phyloP scores from a whole-genome alignment of 768 basidiomycete genomes.

The Suillus discolor region DNA sequence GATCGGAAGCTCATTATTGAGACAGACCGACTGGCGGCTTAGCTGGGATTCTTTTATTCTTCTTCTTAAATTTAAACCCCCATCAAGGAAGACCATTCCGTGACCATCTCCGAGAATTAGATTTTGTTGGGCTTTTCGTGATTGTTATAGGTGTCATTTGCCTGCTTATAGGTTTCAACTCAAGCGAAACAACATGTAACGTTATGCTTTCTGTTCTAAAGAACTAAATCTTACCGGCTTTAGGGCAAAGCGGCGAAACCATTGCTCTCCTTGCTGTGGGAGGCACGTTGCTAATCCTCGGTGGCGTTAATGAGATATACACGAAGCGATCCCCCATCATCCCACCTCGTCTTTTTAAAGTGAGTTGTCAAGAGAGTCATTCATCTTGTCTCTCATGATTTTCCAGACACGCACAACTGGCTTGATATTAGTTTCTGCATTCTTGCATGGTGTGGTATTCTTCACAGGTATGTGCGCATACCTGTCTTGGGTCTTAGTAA shows the following conservation, averaged over 20 bases:
- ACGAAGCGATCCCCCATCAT: slow-evolving; percentile 40
- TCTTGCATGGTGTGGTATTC: slow-evolving; percentile 39
- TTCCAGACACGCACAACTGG: slow-evolving; percentile 41
- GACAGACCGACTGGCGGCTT: slow-evolving; percentile 39
- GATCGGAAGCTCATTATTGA: neutral
- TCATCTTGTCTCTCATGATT: neutral
- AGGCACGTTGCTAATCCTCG: slow-evolving; percentile 29
- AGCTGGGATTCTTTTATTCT: slow-evolving; percentile 33
- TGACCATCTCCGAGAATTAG: slow-evolving; percentile 38
- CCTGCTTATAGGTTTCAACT: slow-evolving; percentile 42
- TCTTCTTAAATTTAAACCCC: slow-evolving; percentile 38
- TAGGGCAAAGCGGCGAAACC: slow-evolving; percentile 34
- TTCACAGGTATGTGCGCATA: slow-evolving; percentile 27
- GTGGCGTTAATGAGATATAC: slow-evolving; percentile 35
- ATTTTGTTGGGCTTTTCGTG: slow-evolving; percentile 40
- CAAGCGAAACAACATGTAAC: slow-evolving; percentile 35
- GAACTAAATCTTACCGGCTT: slow-evolving; percentile 8
- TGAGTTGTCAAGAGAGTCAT: slow-evolving; percentile 8
- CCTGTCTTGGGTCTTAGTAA: neutral
- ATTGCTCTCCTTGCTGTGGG: slow-evolving; percentile 40
- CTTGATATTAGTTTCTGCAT: slow-evolving; percentile 30
- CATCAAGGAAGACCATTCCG: slow-evolving; percentile 32
- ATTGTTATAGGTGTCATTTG: slow-evolving; percentile 38
- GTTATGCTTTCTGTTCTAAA: neutral
- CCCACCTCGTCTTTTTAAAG: slow-evolving; percentile 43